Percentiles rank a stretch among this genome's conserved stretches.
Conservation (phyloP, 2,329 filamentous ascomycete genomes). For the Colletotrichum horii region DNA sequence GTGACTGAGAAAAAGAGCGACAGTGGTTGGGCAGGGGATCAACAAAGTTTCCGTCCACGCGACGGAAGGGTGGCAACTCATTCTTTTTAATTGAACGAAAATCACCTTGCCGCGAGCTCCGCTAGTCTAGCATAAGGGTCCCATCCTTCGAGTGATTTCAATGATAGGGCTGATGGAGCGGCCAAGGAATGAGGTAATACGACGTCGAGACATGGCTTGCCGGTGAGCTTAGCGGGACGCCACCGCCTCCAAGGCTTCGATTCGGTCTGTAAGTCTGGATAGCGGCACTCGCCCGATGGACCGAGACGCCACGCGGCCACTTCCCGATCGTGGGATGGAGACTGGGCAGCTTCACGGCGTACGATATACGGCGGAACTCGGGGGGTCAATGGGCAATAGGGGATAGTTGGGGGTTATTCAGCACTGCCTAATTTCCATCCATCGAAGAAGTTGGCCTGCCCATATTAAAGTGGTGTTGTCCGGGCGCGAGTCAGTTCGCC, state of each 20-base stretch:
- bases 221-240: not conserved
- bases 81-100: conserved; percentile 14
- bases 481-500: not conserved
- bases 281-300: conserved; percentile 1
- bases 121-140: not conserved
- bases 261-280: not conserved
- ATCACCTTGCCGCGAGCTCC: not conserved
- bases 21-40: conserved; percentile 15
- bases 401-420: not conserved
- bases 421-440: not conserved
- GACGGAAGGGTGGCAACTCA: conserved; percentile 2
- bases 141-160: conserved; percentile 3
- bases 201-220: not conserved
- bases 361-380: not conserved
- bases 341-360: not conserved
- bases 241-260: not conserved
- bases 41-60: not conserved
- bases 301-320: not conserved
- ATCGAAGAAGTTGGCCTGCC: not conserved
- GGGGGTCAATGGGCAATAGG: not conserved
- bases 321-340: not conserved
- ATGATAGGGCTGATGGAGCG: conserved; percentile 17
- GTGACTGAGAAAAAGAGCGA: conserved; percentile 6
- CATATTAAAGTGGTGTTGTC: not conserved
- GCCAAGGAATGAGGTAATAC: not conserved